A percentile compares a stretch with the other conserved stretches of the same genome.
phyloP scores from a whole-genome alignment of 2,329 filamentous ascomycete genomes.

The Exutisphaerella laricina region DNA sequence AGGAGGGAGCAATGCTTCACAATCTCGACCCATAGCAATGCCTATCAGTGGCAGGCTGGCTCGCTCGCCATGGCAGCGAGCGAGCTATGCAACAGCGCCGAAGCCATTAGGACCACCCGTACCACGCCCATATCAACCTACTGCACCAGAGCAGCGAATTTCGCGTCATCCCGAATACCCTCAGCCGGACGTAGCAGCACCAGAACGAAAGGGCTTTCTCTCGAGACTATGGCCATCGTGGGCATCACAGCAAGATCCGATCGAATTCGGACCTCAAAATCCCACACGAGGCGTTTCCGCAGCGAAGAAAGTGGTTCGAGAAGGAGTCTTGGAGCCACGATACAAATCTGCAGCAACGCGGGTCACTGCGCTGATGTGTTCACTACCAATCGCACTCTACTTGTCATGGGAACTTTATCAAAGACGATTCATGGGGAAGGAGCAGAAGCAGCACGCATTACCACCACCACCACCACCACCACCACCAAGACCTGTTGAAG shows the following conservation, averaged over 20 bases:
- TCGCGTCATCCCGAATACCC: constrained; percentile 5
- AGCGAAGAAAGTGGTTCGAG: constrained; percentile 17
- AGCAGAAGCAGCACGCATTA: constrained; percentile 21
- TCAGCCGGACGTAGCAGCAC: not conserved
- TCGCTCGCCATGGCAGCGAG: not conserved
- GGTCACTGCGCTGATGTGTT: constrained; percentile 22
- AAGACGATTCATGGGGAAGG: constrained; percentile 26
- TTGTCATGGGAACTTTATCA: constrained; percentile 27
- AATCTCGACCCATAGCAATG: no score
- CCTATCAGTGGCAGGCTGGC: no score
- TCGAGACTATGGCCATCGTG: constrained; percentile 9
- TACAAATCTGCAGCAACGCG: constrained; percentile 22
- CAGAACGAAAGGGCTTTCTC: constrained; percentile 6
- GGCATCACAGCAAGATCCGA: constrained; percentile 7
- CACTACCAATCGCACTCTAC: constrained; percentile 26
- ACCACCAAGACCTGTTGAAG: not conserved
- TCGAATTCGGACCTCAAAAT: constrained; percentile 10
- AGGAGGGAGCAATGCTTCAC: no score
- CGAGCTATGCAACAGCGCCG: not conserved
- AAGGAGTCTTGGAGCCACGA: constrained; percentile 25
- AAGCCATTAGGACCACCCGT: constrained; percentile 1
- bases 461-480: not conserved
- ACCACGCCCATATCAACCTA: constrained; percentile 7
- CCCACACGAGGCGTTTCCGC: constrained; percentile 22
- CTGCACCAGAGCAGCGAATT: constrained; percentile 6